Conservation (phyloP, 2,329 filamentous ascomycete species). For the Corniculantispora saksenae region DNA sequence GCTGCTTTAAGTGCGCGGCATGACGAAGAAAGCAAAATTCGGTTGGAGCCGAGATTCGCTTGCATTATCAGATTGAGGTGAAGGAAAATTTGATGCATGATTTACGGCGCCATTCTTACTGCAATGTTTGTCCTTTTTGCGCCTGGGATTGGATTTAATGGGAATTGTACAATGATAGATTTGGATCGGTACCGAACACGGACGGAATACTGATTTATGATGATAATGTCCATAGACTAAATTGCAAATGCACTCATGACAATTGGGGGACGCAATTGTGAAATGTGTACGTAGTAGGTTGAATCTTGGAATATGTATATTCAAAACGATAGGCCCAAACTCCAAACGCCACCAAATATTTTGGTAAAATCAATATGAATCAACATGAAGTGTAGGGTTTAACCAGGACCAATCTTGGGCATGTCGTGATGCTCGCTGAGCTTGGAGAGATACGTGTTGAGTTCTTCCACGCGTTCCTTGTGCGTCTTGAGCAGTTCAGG, state of each 20-base stretch:
- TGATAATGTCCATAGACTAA: constrained; percentile 18
- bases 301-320: background rate
- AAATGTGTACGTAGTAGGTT: background rate
- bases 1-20: constrained; percentile 26
- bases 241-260: constrained; percentile 11
- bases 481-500: constrained; percentile 92
- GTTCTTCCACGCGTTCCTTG: constrained; percentile 92
- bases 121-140: background rate
- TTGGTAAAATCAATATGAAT: background rate
- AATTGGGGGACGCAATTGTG: background rate
- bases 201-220: constrained; percentile 12
- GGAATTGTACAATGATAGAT: constrained; percentile 11
- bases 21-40: too few species aligned
- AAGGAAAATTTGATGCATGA: background rate
- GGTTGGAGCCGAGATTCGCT: too few species aligned
- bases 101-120: background rate
- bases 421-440: constrained; percentile 98
- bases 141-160: constrained; percentile 3
- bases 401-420: constrained; percentile 67
- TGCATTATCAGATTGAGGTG: background rate
- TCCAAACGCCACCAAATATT: background rate
- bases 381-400: constrained; percentile 26
- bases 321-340: background rate
- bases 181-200: constrained; percentile 11
- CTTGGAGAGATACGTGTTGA: constrained; percentile 90